Conservation (phyloP, 169 alveolate species). For the Cystoisospora suis region DNA sequence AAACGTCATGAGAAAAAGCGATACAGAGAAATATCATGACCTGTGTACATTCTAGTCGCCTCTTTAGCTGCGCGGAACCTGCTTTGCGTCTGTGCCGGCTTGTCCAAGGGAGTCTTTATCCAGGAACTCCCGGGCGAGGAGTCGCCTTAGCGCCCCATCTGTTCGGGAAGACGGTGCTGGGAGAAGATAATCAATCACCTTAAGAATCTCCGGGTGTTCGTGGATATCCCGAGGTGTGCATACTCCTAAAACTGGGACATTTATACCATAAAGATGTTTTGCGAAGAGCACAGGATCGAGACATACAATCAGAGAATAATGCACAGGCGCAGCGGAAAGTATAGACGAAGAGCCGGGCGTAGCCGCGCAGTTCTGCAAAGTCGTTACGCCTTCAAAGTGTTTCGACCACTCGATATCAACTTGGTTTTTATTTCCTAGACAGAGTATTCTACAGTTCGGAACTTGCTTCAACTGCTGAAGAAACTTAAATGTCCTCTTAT, state of each 20-base stretch:
- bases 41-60: too few relatives aligned
- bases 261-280: conserved; percentile 3
- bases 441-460: neutral
- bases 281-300: conserved; percentile 48
- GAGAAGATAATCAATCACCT: conserved; percentile 58
- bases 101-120: neutral
- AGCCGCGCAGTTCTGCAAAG: neutral
- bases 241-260: conserved; percentile 63
- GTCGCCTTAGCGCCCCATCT: conserved; percentile 56
- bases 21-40: too few relatives aligned
- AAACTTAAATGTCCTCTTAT: conserved; percentile 49
- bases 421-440: conserved; percentile 44
- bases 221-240: conserved; percentile 56
- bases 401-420: conserved; percentile 24
- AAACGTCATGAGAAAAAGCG: too few relatives aligned
- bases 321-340: conserved; percentile 42
- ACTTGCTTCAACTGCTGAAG: conserved; percentile 47
- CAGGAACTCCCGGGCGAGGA: conserved; percentile 32
- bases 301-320: conserved; percentile 40
- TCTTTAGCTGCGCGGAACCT: too few relatives aligned
- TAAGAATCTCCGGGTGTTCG: conserved; percentile 66
- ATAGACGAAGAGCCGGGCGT: neutral
- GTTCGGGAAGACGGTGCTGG: conserved; percentile 43
- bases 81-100: conserved; percentile 2
- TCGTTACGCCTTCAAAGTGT: conserved; percentile 41